phyloP scores from a whole-genome alignment of 257 asterid species.

The Nicotiana paniculata region DNA sequence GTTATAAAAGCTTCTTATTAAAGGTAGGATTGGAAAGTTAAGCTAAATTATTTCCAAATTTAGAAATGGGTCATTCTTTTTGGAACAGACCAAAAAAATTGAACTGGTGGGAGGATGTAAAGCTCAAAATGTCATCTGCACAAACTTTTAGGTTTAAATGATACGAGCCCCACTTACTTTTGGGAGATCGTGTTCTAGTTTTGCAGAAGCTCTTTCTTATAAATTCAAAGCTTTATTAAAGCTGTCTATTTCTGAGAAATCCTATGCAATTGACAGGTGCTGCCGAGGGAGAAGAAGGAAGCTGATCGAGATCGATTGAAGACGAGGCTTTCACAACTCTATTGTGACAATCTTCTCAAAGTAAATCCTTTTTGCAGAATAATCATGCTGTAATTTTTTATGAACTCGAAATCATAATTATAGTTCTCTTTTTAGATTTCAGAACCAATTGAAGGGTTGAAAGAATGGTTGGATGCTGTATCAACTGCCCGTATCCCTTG shows the following conservation, averaged over 20 bases:
- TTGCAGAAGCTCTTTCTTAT: not conserved
- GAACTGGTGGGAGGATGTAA: not conserved
- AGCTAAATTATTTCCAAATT: no score
- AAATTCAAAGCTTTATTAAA: not conserved
- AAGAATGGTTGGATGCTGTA: slow-evolving; percentile 92
- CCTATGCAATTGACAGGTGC: slow-evolving; percentile 39
- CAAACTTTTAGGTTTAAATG: not conserved
- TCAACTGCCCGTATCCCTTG: slow-evolving; percentile 90
- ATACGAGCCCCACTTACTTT: not conserved
- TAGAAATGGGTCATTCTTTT: no score
- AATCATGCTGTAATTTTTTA: not conserved
- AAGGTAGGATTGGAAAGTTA: no score
- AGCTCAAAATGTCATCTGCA: not conserved
- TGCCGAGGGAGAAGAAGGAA: slow-evolving; percentile 52
- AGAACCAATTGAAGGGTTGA: slow-evolving; percentile 76
- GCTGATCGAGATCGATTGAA: slow-evolving; percentile 63
- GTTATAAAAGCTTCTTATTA: no score
- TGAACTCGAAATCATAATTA: not conserved
- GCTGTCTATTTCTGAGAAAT: not conserved
- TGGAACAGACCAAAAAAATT: not conserved
- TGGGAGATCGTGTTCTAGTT: not conserved
- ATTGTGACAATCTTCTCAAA: slow-evolving; percentile 56
- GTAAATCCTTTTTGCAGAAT: slow-evolving; percentile 31
- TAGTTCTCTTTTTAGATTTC: slow-evolving; percentile 44
- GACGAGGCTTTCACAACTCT: slow-evolving; percentile 65